A percentile compares a stretch with the other conserved stretches of the same genome.
These are phyloP conservation scores for Dactylonectria macrodidyma DNA, from an alignment of 2,329 filamentous ascomycete genomes.

Conservation along the genomic window DNA sequence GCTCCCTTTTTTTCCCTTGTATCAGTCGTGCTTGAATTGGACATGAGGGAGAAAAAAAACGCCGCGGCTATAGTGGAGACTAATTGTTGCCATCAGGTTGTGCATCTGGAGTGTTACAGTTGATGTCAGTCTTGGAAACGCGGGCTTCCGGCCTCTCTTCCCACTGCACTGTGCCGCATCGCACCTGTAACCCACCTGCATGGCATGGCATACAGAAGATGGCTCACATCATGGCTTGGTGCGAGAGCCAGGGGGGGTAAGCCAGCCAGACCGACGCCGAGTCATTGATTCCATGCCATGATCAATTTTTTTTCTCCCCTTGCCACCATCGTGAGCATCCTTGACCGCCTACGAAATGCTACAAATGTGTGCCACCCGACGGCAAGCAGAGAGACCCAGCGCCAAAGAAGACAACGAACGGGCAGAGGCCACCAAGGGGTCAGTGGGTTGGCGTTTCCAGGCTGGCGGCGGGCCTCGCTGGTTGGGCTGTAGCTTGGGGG, in stretches of 20 bases:
- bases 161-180: neutral
- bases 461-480: conserved; percentile 34
- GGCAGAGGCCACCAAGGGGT: conserved; percentile 17
- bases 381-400: conserved; percentile 14
- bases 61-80: neutral
- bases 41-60: neutral
- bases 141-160: neutral
- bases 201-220: conserved; percentile 16
- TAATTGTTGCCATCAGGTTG: neutral
- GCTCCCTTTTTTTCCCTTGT: conserved; percentile 6
- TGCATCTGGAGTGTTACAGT: conserved; percentile 7
- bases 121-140: neutral
- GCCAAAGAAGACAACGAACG: neutral
- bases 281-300: conserved; percentile 17
- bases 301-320: conserved; percentile 3
- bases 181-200: conserved; percentile 8
- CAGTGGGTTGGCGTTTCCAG: conserved; percentile 29
- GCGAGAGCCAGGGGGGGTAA: conserved; percentile 14
- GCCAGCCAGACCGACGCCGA: conserved; percentile 17
- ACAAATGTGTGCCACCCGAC: neutral
- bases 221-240: conserved; percentile 4
- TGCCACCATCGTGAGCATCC: conserved; percentile 20
- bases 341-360: neutral
- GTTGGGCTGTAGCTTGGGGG: conserved; percentile 39
- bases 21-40: conserved; percentile 9